These are phyloP conservation scores for Pythium sp. DNA, from an alignment of 352 stramenopile species.

Conservation along the genomic window DNA sequence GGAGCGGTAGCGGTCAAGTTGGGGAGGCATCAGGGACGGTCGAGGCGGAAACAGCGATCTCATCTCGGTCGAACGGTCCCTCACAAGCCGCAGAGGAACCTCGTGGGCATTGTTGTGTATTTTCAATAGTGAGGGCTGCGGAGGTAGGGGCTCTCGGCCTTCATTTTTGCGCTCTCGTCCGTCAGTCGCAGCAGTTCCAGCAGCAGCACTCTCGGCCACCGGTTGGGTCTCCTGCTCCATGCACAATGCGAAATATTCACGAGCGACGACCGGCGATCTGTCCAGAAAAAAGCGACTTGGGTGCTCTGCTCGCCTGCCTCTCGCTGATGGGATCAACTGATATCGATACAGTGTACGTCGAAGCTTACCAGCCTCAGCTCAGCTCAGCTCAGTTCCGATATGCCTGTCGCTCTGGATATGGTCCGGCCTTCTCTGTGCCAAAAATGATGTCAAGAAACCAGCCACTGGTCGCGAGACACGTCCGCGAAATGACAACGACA, in stretches of 20 bases:
- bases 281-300: slow-evolving; percentile 4
- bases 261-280: background rate
- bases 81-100: slow-evolving; percentile 14
- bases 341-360: background rate
- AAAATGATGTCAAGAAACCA: background rate
- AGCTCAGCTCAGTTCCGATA: background rate
- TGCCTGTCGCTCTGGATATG: background rate
- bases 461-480: slow-evolving; percentile 5
- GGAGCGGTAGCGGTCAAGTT: slow-evolving; percentile 31
- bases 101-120: slow-evolving; percentile 13
- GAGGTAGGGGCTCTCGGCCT: too few relatives aligned
- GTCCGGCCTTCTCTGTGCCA: background rate
- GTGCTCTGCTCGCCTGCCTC: background rate
- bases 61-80: slow-evolving; percentile 18
- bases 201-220: slow-evolving; percentile 3
- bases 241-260: slow-evolving; percentile 9
- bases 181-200: background rate
- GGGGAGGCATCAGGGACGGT: slow-evolving; percentile 12
- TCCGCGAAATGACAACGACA: background rate
- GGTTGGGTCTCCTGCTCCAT: slow-evolving; percentile 7
- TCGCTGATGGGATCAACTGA: background rate
- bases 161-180: background rate
- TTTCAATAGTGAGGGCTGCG: slow-evolving; percentile 4
- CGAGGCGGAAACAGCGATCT: slow-evolving; percentile 9
- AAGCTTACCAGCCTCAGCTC: background rate